Percentiles rank a stretch among this genome's conserved stretches.
Evolutionary conservation across 1,284 basidiomycete genomes (phyloP).

Genomic region (Austroboletus rostrupii): DNA sequence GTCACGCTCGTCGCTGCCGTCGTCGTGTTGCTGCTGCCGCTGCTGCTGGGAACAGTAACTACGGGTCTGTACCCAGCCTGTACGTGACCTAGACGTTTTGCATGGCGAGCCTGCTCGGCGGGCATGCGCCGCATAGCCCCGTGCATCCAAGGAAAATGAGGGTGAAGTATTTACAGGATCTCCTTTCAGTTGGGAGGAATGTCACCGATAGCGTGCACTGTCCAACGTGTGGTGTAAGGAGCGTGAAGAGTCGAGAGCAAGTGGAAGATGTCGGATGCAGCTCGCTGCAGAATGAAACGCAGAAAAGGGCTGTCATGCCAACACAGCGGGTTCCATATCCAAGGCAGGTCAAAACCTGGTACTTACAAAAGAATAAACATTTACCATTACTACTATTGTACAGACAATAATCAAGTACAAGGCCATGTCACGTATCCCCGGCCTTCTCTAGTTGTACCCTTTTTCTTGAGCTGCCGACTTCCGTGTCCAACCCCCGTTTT

Average conservation of each 20-base stretch:
- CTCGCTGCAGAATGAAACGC: conserved; percentile 7
- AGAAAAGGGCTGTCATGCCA: conserved; percentile 19
- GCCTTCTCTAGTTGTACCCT: conserved; percentile 70
- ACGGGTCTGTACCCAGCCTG: conserved; percentile 7
- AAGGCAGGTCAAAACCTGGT: too few species aligned
- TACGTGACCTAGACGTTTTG: conserved; percentile 28
- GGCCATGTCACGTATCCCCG: conserved; percentile 45
- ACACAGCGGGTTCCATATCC: conserved; percentile 1
- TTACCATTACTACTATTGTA: too few species aligned
- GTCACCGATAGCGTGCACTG: background rate
- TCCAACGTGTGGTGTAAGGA: conserved; percentile 12
- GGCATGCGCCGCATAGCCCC: conserved; percentile 25
- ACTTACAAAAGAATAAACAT: too few species aligned
- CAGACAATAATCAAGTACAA: too few species aligned
- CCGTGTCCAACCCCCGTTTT: conserved; percentile 83
- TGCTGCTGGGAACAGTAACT: background rate
- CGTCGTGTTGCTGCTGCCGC: background rate
- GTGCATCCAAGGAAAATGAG: conserved; percentile 22
- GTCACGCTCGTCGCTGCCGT: conserved; percentile 3
- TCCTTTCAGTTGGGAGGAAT: background rate
- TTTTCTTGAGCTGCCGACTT: conserved; percentile 67
- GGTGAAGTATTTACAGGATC: background rate
- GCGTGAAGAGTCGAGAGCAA: conserved; percentile 7
- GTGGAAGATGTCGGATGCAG: conserved; percentile 2
- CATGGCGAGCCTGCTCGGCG: conserved; percentile 32